phyloP scores from a whole-genome alignment of 2,329 filamentous ascomycete species.

The Xylariaceae sp. region DNA sequence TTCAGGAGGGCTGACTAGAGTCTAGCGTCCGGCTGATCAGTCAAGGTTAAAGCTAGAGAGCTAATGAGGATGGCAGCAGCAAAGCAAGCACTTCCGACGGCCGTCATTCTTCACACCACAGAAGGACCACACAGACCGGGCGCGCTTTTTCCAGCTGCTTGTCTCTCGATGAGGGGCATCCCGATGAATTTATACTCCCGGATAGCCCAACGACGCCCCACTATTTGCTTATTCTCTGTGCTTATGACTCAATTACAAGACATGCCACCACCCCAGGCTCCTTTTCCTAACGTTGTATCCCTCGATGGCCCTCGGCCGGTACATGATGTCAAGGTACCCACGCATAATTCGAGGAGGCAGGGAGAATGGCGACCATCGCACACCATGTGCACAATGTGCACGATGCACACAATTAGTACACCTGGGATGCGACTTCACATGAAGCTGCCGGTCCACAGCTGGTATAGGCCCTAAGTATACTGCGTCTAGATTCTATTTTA shows the following conservation, averaged over 20 bases:
- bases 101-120: slow-evolving; percentile 19
- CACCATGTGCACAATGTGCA: no score
- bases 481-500: slow-evolving; percentile 16
- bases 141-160: slow-evolving; percentile 10
- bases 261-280: neutral
- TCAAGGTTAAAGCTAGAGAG: slow-evolving; percentile 12
- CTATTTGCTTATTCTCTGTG: slow-evolving; percentile 6
- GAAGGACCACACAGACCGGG: slow-evolving; percentile 8
- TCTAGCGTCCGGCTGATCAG: slow-evolving; percentile 9
- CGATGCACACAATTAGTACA: neutral
- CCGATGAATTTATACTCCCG: slow-evolving; percentile 28
- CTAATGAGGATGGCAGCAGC: neutral
- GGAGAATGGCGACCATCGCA: neutral
- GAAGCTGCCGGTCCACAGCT: neutral
- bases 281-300: neutral
- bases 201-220: slow-evolving; percentile 6
- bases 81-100: slow-evolving; percentile 13
- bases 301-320: neutral
- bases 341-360: neutral
- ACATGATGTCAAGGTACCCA: neutral
- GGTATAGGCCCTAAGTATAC: neutral
- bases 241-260: slow-evolving; percentile 17
- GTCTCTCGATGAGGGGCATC: slow-evolving; percentile 17
- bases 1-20: neutral
- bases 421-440: neutral